Percentiles rank a stretch among this genome's conserved stretches.
Evolutionary conservation across 805 yeast genomes (phyloP).

Genomic region (Ogataea trehalophila): DNA sequence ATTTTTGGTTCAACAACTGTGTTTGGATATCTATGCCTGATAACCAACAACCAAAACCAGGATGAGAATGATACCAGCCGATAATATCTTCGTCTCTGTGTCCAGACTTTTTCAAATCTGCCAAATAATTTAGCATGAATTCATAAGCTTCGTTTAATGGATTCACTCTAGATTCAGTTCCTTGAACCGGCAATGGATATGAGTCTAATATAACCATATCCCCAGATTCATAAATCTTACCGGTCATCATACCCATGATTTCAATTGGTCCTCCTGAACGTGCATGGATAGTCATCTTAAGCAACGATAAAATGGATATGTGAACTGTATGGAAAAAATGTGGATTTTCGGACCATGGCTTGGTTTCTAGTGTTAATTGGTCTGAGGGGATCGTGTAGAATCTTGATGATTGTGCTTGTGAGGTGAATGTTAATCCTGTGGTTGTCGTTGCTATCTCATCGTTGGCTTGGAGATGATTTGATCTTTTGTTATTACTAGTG

Average conservation of each 20-base stretch:
- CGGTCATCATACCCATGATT: constrained; percentile 93
- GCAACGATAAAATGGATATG: constrained; percentile 65
- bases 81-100: constrained; percentile 63
- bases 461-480: too few species aligned
- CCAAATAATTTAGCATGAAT: constrained; percentile 83
- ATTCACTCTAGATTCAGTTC: constrained; percentile 93
- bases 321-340: constrained; percentile 57
- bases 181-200: constrained; percentile 87
- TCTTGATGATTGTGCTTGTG: background rate
- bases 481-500: background rate
- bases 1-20: constrained; percentile 76
- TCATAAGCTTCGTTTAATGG: constrained; percentile 94
- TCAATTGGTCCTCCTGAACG: constrained; percentile 81
- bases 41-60: constrained; percentile 96
- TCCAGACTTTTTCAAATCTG: constrained; percentile 42
- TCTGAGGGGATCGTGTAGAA: constrained; percentile 16
- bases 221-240: constrained; percentile 52
- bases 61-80: constrained; percentile 98
- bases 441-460: too few species aligned
- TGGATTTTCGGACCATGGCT: constrained; percentile 57
- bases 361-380: constrained; percentile 12
- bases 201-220: constrained; percentile 71
- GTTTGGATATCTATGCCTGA: constrained; percentile 92
- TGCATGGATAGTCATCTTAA: constrained; percentile 78
- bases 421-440: background rate